Evolutionary conservation across 2,329 filamentous ascomycete species (phyloP), one percentile per base, ranked within the genome.

Genomic region (Ascochyta clinopodiicola): DNA sequence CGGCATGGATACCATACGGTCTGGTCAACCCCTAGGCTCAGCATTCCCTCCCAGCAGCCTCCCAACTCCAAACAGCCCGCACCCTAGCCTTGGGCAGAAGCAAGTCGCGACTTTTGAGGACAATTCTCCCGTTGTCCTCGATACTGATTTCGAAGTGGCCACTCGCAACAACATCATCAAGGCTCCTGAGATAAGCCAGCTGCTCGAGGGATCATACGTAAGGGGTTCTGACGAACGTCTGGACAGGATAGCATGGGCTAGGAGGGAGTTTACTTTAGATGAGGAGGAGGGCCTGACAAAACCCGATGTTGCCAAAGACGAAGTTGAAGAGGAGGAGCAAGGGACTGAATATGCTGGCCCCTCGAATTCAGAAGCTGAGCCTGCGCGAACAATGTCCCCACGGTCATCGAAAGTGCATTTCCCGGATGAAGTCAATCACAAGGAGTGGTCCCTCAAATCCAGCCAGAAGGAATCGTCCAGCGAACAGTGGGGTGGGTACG

Each of bases 331-430:
- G 17, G 54, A 57, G 17, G 62, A 57, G 4, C 10, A 13, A 10
- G 35, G 24, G 3, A 43, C 19, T 25, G 38, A 47, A 13, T 17
- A 50, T 7, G 39, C 57, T 27, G 59, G 46, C 6, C 32, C 56
- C n/a, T 44, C 57, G 7, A 59, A 45, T 7, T 25, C 57, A 21
- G 50, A 56, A 19, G 38, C 37, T 29, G 31, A 49, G 24, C 12
- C 22, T n/a, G 34, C 34, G 31, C 57, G 54, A n/a, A 56, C 59
- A 12, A 80, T 83, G 38, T 91, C 90, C 22, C 82, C 89, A 21
- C 92, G 90, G 1, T 92, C 88, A 13, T 93, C 90, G 27, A 92
- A 91, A 69, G 89, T 92, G 19, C 85, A 88, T 24, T 93, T 92
- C 67, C 87, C 87, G 42, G 89, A 92, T 67, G 88, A 90, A 53